Percentiles rank a stretch among this genome's conserved stretches.
Evolutionary conservation across 306 rosid genomes (phyloP).

Genomic region (Morella rubra): DNA sequence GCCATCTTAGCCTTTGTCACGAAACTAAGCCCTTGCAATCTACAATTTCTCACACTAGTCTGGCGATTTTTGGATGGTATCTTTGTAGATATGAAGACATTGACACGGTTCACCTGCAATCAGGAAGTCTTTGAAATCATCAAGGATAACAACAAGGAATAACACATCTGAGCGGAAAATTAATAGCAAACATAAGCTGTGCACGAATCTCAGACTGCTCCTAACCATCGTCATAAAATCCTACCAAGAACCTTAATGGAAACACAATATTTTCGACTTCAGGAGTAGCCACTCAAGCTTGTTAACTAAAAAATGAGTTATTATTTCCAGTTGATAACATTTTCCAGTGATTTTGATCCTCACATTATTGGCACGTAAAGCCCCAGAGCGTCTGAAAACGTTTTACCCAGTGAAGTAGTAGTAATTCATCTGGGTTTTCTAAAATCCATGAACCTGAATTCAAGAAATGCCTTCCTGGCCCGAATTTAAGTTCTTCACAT

Average conservation of each 20-base stretch:
- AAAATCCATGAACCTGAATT: too few relatives aligned
- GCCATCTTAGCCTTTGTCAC: slow-evolving; percentile 43
- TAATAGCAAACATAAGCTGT: background rate
- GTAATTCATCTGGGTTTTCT: too few relatives aligned
- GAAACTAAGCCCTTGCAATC: slow-evolving; percentile 31
- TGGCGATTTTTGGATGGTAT: slow-evolving; percentile 31
- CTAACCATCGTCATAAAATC: background rate
- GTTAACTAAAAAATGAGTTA: background rate
- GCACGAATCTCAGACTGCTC: background rate
- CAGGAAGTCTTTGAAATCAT: background rate
- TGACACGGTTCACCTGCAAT: slow-evolving; percentile 46
- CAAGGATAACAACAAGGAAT: background rate
- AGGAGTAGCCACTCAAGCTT: slow-evolving; percentile 4
- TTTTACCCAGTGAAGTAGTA: background rate
- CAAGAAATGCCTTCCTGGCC: too few relatives aligned
- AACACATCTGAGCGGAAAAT: background rate
- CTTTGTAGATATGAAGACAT: slow-evolving; percentile 19
- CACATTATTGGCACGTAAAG: too few relatives aligned
- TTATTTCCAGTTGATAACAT: too few relatives aligned
- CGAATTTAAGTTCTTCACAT: too few relatives aligned
- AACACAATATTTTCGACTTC: background rate
- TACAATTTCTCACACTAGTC: slow-evolving; percentile 33
- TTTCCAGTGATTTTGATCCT: too few relatives aligned
- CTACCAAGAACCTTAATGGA: slow-evolving; percentile 4
- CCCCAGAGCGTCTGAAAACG: too few relatives aligned